Conservation (phyloP, 257 asterid genomes). For the Oldenlandia corymbosa region DNA sequence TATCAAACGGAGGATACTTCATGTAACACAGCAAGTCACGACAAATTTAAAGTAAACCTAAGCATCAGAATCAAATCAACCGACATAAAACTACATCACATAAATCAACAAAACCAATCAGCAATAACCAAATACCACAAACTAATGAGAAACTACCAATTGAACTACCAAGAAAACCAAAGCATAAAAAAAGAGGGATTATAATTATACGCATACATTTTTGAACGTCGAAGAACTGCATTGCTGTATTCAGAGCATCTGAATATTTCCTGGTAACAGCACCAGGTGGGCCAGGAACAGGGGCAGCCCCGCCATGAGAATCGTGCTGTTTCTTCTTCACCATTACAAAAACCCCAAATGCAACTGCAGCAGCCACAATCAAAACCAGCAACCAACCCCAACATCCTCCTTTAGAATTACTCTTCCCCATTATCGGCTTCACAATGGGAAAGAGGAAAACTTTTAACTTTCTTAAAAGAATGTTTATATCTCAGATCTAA, state of each 20-base stretch:
- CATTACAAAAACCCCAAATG: slow-evolving; percentile 26
- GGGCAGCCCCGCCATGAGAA: slow-evolving; percentile 43
- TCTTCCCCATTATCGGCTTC: slow-evolving; percentile 39
- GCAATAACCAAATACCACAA: neutral
- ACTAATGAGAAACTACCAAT: neutral
- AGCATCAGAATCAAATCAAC: neutral
- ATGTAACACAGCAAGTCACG: neutral
- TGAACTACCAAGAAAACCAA: neutral
- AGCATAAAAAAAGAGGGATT: neutral
- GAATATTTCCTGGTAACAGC: slow-evolving; percentile 46
- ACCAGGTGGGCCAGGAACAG: slow-evolving; percentile 74
- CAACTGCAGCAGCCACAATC: slow-evolving; percentile 44
- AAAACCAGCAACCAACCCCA: slow-evolving; percentile 51
- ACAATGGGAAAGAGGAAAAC: neutral
- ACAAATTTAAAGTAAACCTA: neutral
- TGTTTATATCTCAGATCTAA: slow-evolving; percentile 12
- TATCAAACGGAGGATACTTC: neutral
- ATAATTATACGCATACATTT: slow-evolving; percentile 42
- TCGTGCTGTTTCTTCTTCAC: slow-evolving; percentile 33
- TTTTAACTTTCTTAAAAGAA: neutral
- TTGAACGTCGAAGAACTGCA: slow-evolving; percentile 82
- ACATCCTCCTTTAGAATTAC: slow-evolving; percentile 42
- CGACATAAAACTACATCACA: neutral
- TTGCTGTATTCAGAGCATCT: slow-evolving; percentile 59
- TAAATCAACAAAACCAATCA: neutral